Base-by-base conservation (phyloP, 2,329 filamentous ascomycete species). In the Sclerotinia nivalis region DNA sequence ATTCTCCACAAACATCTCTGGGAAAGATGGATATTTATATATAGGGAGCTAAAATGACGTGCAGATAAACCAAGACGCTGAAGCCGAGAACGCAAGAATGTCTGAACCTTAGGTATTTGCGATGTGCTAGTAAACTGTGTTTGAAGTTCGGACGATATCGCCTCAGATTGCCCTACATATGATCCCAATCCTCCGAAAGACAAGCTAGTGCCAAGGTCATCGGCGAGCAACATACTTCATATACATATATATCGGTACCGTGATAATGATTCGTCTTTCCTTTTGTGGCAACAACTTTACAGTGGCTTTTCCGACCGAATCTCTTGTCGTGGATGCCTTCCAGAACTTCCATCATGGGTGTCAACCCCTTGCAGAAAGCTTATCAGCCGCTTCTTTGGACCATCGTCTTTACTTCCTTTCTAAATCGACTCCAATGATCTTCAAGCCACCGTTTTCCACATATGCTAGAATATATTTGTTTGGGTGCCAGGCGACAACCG, bases 401-500 rank as follows among this genome's bases (percentile, higher is more conserved):
- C 66, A 43, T 37, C 25, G 25, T 45, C 4, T 54, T 71, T 73
- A 77, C 70, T 76, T 78, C 58, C 74, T 76, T 40, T 77, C 77
- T 25, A 74, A 71, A 68, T 78, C 77, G 60, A 78, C 73, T 25
- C 77, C 78, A 58, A 93, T 83, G 70, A 93, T 92, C 75, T 90
- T 88, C 70, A 94, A 79, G 65, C 71, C 74, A 50, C 85, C 85
- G 49, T 87, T 80, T 76, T 94, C 91, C 66, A 87, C 87, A 78
- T 93, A 93, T 2, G 91, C 92, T 71, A 95, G 80, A 74, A 87
- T 88, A 78, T 94, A 94, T 69, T 88, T 84, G 55, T 86, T 89
- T 2, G 92, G 92, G 73, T 92, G 91, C 91, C 91, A 94, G 3
- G 89, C 86, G 10, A 93, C 89, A 15, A 91, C 85, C 1, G 88